A percentile compares a stretch with the other conserved stretches of the same genome.
Conservation (phyloP, 176 grass and related monocot species). For the Tuctoria greenei region DNA sequence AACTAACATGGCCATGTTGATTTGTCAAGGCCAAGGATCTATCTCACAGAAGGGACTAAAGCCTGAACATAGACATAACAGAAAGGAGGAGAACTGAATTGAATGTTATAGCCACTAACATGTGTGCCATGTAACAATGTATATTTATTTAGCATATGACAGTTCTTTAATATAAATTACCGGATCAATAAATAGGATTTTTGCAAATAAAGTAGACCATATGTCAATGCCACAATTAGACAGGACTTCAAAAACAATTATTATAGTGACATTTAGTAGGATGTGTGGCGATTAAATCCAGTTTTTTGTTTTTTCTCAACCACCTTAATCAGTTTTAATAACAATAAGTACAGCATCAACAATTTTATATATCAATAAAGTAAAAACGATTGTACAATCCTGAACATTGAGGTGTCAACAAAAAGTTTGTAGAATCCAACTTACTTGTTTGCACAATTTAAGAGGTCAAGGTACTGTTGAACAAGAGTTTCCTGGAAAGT, state of each 20-base stretch:
- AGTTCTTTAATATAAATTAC: not conserved
- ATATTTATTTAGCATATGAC: not conserved
- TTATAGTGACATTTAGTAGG: not conserved
- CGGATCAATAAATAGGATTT: not conserved
- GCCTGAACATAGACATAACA: not conserved
- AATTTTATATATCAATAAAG: not conserved
- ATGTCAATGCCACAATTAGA: not conserved
- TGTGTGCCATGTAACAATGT: not conserved
- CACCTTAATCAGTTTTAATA: not conserved
- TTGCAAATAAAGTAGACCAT: not conserved
- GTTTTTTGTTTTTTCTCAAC: not conserved
- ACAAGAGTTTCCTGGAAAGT: slow-evolving; percentile 69
- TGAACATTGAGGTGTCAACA: not conserved
- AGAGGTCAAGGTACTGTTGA: slow-evolving; percentile 70
- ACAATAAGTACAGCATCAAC: not conserved
- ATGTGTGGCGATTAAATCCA: not conserved
- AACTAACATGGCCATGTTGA: not conserved
- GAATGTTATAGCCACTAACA: too few relatives aligned
- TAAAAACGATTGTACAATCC: not conserved
- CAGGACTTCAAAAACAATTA: not conserved
- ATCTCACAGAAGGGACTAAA: not conserved
- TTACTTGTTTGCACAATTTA: slow-evolving; percentile 89
- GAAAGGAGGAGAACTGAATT: not conserved
- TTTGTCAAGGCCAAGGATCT: not conserved
- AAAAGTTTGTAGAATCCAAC: slow-evolving; percentile 27